Evolutionary conservation across 2,329 filamentous ascomycete genomes (phyloP), one percentile per base, ranked within the genome.

Genomic region (Alternaria sp.): DNA sequence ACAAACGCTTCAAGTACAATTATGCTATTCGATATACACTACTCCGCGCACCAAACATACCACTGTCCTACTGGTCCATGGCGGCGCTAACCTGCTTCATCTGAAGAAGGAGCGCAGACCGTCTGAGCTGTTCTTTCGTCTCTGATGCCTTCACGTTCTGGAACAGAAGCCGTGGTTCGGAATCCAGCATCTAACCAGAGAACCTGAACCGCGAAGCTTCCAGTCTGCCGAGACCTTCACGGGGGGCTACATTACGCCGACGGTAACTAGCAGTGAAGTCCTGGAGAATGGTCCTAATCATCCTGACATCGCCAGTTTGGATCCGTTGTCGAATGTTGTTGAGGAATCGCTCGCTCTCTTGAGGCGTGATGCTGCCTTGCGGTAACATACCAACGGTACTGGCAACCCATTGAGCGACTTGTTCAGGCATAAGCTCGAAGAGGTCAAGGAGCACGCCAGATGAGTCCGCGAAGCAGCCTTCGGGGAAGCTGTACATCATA

Each of bases 401-500:
- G 63, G 92, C 88, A 23, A 97, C 88, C 93, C 95, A 98, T 5
- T 82, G 78, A 1, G 90, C 88, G 13, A 93, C 92, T 72, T 95
- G 86, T 53, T 86, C 82, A 0, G 95, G 95, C 72, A 96, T 82
- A 39, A 98, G 81, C 76, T 97, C 90, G 74, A 99, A 97, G 64
- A 98, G 83, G 3, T 90, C 89, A 60, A 99, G 86, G 51, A 99
- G 80, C n/a, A 97, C 92, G 4, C 93, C 93, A 48, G 92, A 97
- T 14, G 93, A 93, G 74, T 99, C 95, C 0, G 93, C 89, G 73
- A 98, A 96, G 79, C 93, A 97, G 77, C 98, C 95, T 41, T 91
- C 87, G 0, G 95, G 96, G 80, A 99, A 99, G 0, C 90, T 96
- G 76, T 97, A 97, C 94, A 99, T 98, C 93, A 99, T 96, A 60